Base-by-base conservation (phyloP, 257 asterid genomes). In the Solanum phureja region DNA sequence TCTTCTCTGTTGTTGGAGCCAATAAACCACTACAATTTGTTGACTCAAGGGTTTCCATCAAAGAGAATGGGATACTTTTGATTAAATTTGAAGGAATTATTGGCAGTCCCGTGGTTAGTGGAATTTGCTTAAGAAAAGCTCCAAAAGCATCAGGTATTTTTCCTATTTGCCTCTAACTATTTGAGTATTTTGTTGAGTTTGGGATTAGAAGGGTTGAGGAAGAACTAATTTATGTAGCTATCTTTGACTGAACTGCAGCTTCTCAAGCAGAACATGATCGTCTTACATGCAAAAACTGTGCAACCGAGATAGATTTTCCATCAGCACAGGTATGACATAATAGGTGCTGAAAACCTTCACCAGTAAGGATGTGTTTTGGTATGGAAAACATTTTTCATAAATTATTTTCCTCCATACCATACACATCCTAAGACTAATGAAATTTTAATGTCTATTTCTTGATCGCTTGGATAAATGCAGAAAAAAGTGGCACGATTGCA, bases 31-130 rank as follows among this genome's bases (percentile, higher is more conserved):
- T 97, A 92, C 99, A 95, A 89, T 87, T 95, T 84, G 93, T 95
- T 82, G 98, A 92, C 89, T 89, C 94, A 79, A 92, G 94, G 90
- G 94, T 94, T 89, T 90, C 92, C 40, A 83, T 96, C 42, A 95
- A 94, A 91, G 98, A 94, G 83, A 93, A 92, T 85, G 96, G 95
- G 64, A 71, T 88, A 58, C 93, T 96, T 84, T 89, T 87, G 77
- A 88, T 97, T 84, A 93, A 93, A 88, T 97, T 96, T 90, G 99
- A 96, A 89, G 98, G 98, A 76, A 73, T 94, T 66, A 89, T 69
- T 88, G 99, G 99, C 71, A 94, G 95, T 86, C 99, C 99, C 14
- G 85, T 92, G 79, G 95, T 97, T 85, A 97, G 99, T 92, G 99
- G 98, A 76, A 94, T 97, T 49, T 96, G 99, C 86, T 86, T 97